These are phyloP conservation scores for Myxozyma udenii DNA, from an alignment of 805 yeast species.

Conservation along the genomic window DNA sequence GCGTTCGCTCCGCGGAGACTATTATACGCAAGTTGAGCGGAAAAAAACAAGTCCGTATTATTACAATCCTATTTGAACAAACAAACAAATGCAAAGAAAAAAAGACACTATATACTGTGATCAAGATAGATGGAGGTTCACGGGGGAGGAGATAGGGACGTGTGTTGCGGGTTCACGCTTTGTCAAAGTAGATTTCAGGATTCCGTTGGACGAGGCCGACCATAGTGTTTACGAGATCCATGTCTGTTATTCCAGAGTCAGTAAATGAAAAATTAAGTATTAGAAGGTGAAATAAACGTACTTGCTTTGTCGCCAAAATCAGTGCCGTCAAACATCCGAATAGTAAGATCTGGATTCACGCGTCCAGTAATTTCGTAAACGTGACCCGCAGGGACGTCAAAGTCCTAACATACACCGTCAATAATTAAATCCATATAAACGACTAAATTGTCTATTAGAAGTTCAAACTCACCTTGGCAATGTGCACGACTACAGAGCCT, in stretches of 20 bases:
- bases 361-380: slow-evolving; percentile 40
- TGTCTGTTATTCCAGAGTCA: slow-evolving; percentile 6
- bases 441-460: neutral
- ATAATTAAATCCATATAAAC: too few species aligned
- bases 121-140: too few species aligned
- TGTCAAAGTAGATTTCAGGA: slow-evolving; percentile 14
- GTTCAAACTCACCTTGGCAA: slow-evolving; percentile 27
- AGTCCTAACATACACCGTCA: slow-evolving; percentile 7
- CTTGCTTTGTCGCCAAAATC: slow-evolving; percentile 30
- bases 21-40: too few species aligned
- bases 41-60: too few species aligned
- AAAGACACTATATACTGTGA: too few species aligned
- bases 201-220: slow-evolving; percentile 18
- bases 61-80: too few species aligned
- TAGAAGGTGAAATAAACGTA: slow-evolving; percentile 1
- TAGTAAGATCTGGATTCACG: slow-evolving; percentile 35
- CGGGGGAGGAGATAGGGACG: too few species aligned
- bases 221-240: slow-evolving; percentile 23
- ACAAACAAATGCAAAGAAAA: too few species aligned
- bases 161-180: too few species aligned
- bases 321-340: slow-evolving; percentile 31
- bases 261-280: neutral
- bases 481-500: slow-evolving; percentile 37
- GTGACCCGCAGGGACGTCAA: slow-evolving; percentile 29
- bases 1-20: too few species aligned